Percentiles rank a stretch among this genome's conserved stretches.
phyloP scores from a whole-genome alignment of 2,329 filamentous ascomycete genomes.

The Hymenoscyphus salicellus region DNA sequence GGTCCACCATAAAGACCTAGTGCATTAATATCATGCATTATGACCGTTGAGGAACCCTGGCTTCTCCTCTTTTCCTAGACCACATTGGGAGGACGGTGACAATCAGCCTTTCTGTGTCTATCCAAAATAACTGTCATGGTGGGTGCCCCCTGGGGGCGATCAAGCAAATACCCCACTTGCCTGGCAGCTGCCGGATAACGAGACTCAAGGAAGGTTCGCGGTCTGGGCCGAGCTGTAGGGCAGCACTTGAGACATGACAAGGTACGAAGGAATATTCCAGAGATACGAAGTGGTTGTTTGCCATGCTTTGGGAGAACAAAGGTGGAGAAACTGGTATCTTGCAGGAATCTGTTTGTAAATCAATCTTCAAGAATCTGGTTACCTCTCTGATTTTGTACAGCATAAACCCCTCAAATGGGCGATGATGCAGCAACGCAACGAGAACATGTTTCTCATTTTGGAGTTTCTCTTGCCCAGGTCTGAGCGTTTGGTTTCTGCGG shows the following conservation, averaged over 20 bases:
- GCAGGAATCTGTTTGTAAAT: not conserved
- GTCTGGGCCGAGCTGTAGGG: constrained; percentile 1
- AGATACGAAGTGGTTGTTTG: not conserved
- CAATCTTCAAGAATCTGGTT: not conserved
- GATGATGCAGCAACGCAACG: constrained; percentile 16
- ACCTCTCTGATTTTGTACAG: not conserved
- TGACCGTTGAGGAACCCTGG: constrained; percentile 15
- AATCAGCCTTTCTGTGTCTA: constrained; percentile 1
- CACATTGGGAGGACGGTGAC: not conserved
- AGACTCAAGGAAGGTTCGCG: not conserved
- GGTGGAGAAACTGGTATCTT: not conserved
- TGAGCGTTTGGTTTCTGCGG: constrained; percentile 11
- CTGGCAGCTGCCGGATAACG: not conserved
- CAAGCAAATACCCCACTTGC: constrained; percentile 14
- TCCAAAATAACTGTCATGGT: constrained; percentile 15
- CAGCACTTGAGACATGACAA: not conserved
- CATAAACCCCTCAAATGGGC: constrained; percentile 3
- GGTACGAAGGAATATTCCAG: not conserved
- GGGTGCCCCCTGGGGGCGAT: constrained; percentile 16
- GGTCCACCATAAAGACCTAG: not conserved
- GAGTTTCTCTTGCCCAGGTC: constrained; percentile 1
- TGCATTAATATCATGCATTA: constrained; percentile 28
- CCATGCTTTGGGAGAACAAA: not conserved
- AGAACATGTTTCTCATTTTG: constrained; percentile 16
- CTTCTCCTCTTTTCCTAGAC: constrained; percentile 2